phyloP scores from a whole-genome alignment of 768 basidiomycete species.

The Postia placenta region DNA sequence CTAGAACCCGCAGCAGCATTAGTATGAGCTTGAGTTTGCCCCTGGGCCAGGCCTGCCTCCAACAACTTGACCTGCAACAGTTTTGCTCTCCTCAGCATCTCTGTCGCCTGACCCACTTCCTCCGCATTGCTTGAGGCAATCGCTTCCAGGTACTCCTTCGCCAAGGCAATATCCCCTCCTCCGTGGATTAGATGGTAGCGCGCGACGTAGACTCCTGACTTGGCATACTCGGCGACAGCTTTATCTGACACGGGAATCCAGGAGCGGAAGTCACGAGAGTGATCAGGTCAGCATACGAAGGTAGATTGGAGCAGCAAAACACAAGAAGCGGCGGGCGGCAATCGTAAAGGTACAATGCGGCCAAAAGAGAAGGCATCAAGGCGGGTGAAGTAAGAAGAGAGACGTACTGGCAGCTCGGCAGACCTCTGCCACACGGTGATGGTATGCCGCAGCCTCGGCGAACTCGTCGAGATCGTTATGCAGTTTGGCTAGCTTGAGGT shows the following conservation, averaged over 20 bases:
- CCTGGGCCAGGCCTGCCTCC: constrained; percentile 8
- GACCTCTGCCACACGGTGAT: constrained; percentile 73
- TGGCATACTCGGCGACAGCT: constrained; percentile 72
- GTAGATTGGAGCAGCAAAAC: background rate
- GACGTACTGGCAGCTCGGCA: constrained; percentile 55
- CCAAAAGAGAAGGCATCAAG: background rate
- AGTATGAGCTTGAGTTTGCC: constrained; percentile 7
- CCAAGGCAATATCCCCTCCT: constrained; percentile 62
- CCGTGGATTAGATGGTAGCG: constrained; percentile 64
- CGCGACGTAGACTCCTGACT: constrained; percentile 81
- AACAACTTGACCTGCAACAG: background rate
- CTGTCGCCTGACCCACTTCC: constrained; percentile 69
- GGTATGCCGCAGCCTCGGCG: constrained; percentile 68
- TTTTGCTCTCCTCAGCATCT: constrained; percentile 48
- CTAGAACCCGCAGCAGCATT: too few relatives aligned
- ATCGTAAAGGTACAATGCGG: background rate
- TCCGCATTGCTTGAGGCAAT: constrained; percentile 78
- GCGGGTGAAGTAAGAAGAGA: constrained; percentile 2
- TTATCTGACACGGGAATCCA: constrained; percentile 38
- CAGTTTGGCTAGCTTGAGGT: constrained; percentile 68
- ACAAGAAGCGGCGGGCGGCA: background rate
- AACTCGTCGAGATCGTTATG: constrained; percentile 62
- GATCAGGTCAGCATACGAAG: constrained; percentile 17
- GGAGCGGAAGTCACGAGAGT: constrained; percentile 9
- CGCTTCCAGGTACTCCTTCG: constrained; percentile 64